Evolutionary conservation across 73 alveolate species (phyloP).

Genomic region (Paramecium pentaurelia): DNA sequence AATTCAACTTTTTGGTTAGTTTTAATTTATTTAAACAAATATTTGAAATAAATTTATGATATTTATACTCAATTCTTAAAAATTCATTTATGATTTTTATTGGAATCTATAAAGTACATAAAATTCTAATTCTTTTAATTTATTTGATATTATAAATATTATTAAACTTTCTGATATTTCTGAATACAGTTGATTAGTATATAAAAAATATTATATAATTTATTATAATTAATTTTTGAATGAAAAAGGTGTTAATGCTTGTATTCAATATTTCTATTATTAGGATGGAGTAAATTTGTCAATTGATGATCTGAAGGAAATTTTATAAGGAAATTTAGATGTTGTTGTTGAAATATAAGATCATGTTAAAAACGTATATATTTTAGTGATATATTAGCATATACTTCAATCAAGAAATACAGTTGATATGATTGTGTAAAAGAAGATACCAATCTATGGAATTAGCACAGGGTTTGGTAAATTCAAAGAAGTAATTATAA

Average conservation of each 20-base stretch:
- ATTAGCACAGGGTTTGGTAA: slow-evolving; percentile 74
- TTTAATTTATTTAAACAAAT: neutral
- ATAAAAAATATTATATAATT: neutral
- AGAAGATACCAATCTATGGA: slow-evolving; percentile 55
- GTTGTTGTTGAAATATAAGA: neutral
- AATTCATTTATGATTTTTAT: too few species aligned
- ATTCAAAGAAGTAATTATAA: slow-evolving; percentile 30
- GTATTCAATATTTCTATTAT: neutral
- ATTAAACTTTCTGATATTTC: neutral
- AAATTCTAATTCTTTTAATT: neutral
- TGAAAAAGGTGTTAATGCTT: neutral
- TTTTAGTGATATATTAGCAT: neutral
- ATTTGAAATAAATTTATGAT: too few species aligned
- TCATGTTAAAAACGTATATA: neutral
- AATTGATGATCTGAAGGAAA: neutral
- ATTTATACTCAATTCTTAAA: too few species aligned
- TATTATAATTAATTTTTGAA: neutral
- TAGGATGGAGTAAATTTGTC: neutral
- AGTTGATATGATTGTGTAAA: neutral
- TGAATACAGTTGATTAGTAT: neutral
- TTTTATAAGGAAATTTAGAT: neutral
- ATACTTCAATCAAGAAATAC: neutral
- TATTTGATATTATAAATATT: neutral
- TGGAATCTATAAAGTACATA: too few species aligned
- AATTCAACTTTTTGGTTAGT: too few species aligned